phyloP scores from a whole-genome alignment of 176 grass and related monocot genomes.

The Saccharum spontaneum region DNA sequence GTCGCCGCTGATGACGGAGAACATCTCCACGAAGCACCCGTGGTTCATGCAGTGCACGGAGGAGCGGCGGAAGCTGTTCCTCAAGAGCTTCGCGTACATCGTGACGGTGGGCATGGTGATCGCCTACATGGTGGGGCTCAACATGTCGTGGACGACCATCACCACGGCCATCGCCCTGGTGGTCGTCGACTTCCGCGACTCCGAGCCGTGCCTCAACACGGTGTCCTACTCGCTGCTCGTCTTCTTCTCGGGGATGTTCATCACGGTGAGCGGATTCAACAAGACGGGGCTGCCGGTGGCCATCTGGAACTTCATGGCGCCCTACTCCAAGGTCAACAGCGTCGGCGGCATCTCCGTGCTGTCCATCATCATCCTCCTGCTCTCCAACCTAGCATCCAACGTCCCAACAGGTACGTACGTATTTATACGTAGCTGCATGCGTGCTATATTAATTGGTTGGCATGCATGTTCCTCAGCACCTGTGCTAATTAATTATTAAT shows the following conservation, averaged over 20 bases:
- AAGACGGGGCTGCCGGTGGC: constrained; percentile 25
- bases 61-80: constrained; percentile 39
- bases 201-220: no score
- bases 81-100: constrained; percentile 71
- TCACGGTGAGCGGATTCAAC: no score
- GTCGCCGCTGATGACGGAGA: constrained; percentile 39
- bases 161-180: no score
- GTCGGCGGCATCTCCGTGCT: constrained; percentile 60
- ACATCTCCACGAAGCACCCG: constrained; percentile 44
- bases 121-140: no score
- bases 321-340: constrained; percentile 63
- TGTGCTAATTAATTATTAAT: no score
- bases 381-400: constrained; percentile 81
- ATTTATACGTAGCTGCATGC: no score
- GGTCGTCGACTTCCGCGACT: no score
- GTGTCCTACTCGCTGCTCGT: no score
- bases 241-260: no score
- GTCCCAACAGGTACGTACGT: constrained; percentile 38
- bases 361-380: constrained; percentile 57
- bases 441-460: no score
- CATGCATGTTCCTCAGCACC: no score
- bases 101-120: constrained; percentile 60
- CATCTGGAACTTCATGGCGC: constrained; percentile 77
- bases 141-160: no score
- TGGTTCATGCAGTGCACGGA: constrained; percentile 68